phyloP scores from a whole-genome alignment of 305 asterid genomes.

The Salvia sclarea region DNA sequence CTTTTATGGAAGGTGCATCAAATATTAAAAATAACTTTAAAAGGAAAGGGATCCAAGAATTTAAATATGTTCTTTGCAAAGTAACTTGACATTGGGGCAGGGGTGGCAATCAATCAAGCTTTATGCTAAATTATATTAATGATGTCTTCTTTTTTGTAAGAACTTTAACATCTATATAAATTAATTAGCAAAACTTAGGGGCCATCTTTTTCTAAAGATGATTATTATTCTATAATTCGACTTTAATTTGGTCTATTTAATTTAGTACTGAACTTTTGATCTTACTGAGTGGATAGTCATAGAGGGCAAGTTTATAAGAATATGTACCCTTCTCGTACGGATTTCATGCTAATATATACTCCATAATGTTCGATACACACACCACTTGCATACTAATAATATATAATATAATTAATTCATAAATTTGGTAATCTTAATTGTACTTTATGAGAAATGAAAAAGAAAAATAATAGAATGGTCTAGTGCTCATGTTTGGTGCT shows the following conservation, averaged over 20 bases:
- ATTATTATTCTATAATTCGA: slow-evolving; percentile 35
- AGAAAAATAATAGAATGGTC: no score
- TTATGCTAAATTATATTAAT: slow-evolving; percentile 35
- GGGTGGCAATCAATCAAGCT: slow-evolving; percentile 29
- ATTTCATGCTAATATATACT: slow-evolving; percentile 29
- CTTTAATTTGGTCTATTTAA: slow-evolving; percentile 28
- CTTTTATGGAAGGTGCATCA: slow-evolving; percentile 38
- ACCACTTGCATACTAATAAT: background rate
- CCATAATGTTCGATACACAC: background rate
- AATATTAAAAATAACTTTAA: slow-evolving; percentile 25
- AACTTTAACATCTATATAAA: slow-evolving; percentile 31
- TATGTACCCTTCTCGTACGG: slow-evolving; percentile 53
- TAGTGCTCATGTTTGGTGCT: background rate
- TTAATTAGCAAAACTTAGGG: slow-evolving; percentile 32
- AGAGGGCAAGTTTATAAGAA: slow-evolving; percentile 35
- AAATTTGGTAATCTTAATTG: background rate
- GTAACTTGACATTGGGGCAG: slow-evolving; percentile 28
- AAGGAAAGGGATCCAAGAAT: slow-evolving; percentile 36
- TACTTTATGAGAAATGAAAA: no score
- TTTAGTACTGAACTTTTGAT: slow-evolving; percentile 37
- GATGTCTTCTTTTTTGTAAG: slow-evolving; percentile 38
- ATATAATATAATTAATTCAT: no score
- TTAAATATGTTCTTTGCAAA: slow-evolving; percentile 32
- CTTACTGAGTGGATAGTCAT: slow-evolving; percentile 35
- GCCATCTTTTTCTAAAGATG: slow-evolving; percentile 41